Evolutionary conservation across 2,329 filamentous ascomycete genomes (phyloP).

Genomic region (Sporothrix schenckii): DNA sequence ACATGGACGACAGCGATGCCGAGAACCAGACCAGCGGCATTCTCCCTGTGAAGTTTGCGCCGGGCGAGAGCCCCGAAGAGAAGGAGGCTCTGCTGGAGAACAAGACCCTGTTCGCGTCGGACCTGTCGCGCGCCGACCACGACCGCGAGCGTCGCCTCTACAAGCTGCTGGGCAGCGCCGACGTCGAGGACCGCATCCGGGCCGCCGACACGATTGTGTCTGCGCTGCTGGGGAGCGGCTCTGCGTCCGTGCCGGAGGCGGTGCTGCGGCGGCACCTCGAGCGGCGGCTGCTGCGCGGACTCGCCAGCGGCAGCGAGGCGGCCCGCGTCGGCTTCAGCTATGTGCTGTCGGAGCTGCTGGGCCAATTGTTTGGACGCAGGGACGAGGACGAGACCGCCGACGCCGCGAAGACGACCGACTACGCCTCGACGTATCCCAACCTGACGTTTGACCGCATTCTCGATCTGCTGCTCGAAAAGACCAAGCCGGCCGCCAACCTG

Average conservation of each 20-base stretch:
- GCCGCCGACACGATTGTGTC: conserved; percentile 63
- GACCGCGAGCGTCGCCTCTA: conserved; percentile 63
- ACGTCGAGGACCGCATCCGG: conserved; percentile 57
- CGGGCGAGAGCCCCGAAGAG: conserved; percentile 15
- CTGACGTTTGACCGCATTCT: conserved; percentile 61
- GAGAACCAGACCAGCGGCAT: background rate
- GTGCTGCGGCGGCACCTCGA: conserved; percentile 63
- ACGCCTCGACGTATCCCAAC: conserved; percentile 53
- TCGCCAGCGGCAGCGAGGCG: conserved; percentile 87
- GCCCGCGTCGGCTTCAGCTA: conserved; percentile 87
- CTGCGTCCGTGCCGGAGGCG: conserved; percentile 51
- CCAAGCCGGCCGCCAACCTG: conserved; percentile 56
- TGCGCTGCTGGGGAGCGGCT: conserved; percentile 50
- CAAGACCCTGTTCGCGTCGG: conserved; percentile 56
- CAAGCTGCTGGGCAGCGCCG: conserved; percentile 63
- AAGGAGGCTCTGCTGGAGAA: conserved; percentile 37
- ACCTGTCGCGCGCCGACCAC: conserved; percentile 56
- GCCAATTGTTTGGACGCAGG: conserved; percentile 64
- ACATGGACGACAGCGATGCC: conserved; percentile 13
- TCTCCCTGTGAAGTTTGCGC: conserved; percentile 6
- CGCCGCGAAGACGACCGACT: conserved; percentile 38
- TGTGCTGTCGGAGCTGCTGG: conserved; percentile 78
- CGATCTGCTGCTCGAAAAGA: conserved; percentile 58
- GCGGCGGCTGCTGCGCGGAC: conserved; percentile 76
- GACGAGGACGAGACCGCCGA: background rate